Percentiles rank a stretch among this genome's conserved stretches.
Conservation (phyloP, 768 basidiomycete species). For the Pulveroboletus ravenelii region DNA sequence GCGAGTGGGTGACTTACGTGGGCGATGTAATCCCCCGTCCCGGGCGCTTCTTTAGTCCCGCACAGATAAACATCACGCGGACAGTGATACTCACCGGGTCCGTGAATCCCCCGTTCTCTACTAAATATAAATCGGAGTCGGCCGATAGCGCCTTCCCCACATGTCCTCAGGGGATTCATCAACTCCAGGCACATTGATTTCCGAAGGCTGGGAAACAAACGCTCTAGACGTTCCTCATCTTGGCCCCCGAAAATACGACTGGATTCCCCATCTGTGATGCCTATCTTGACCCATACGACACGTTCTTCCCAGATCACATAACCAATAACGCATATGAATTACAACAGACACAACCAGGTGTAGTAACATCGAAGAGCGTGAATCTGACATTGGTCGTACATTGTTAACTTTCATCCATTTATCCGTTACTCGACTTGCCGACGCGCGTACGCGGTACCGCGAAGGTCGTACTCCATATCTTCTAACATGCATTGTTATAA, state of each 20-base stretch:
- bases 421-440: background rate
- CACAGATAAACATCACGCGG: background rate
- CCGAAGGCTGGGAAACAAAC: background rate
- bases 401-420: background rate
- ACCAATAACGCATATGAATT: background rate
- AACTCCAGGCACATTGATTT: background rate
- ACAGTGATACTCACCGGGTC: background rate
- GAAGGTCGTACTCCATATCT: background rate
- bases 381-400: background rate
- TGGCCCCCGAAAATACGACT: background rate
- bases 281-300: background rate
- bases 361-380: no score
- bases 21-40: no score
- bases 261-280: background rate
- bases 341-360: no score
- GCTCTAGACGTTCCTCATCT: background rate
- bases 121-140: no score
- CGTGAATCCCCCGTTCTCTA: no score
- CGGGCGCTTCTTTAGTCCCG: no score
- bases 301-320: no score
- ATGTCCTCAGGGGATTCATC: background rate
- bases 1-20: no score
- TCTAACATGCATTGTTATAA: slow-evolving; percentile 47
- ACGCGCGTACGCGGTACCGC: background rate
- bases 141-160: background rate